These are phyloP conservation scores for Pythium sp. DNA, from an alignment of 352 stramenopile genomes.

Conservation along the genomic window DNA sequence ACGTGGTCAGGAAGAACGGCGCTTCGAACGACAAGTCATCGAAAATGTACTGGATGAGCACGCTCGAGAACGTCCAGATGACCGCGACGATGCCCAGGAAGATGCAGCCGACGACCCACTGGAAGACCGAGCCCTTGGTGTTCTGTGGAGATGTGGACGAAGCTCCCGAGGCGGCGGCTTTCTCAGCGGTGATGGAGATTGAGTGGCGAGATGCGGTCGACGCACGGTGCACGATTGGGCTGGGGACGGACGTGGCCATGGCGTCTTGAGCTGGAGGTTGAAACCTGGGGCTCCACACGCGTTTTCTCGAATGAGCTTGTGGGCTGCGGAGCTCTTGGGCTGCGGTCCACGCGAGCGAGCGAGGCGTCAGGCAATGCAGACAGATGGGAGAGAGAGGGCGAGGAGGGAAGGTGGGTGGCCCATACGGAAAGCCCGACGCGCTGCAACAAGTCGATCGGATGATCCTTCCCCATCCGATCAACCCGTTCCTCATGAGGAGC, in stretches of 20 bases:
- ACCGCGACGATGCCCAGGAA: slow-evolving; percentile 66
- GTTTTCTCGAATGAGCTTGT: slow-evolving; percentile 9
- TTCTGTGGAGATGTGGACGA: not conserved
- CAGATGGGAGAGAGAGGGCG: not conserved
- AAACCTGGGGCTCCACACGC: not conserved
- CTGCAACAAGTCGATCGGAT: slow-evolving; percentile 2
- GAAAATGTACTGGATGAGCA: slow-evolving; percentile 88
- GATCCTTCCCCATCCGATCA: slow-evolving; percentile 1
- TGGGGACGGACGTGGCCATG: slow-evolving; percentile 5
- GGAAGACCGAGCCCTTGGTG: slow-evolving; percentile 35
- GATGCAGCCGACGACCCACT: slow-evolving; percentile 59
- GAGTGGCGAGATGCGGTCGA: slow-evolving; percentile 9
- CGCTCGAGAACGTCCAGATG: slow-evolving; percentile 80
- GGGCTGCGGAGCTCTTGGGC: not conserved
- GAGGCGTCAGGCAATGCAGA: not conserved
- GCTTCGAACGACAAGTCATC: slow-evolving; percentile 74
- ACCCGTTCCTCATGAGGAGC: not conserved
- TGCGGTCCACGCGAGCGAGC: not conserved
- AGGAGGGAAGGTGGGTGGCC: not conserved
- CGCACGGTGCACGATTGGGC: slow-evolving; percentile 9
- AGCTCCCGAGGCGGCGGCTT: not conserved
- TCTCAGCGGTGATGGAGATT: slow-evolving; percentile 7
- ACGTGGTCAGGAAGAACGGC: slow-evolving; percentile 85
- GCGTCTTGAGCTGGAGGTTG: not conserved
- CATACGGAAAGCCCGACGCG: not conserved